Base-by-base conservation (phyloP, 1,284 basidiomycete species). In the Lentinula novae-zelandiae region DNA sequence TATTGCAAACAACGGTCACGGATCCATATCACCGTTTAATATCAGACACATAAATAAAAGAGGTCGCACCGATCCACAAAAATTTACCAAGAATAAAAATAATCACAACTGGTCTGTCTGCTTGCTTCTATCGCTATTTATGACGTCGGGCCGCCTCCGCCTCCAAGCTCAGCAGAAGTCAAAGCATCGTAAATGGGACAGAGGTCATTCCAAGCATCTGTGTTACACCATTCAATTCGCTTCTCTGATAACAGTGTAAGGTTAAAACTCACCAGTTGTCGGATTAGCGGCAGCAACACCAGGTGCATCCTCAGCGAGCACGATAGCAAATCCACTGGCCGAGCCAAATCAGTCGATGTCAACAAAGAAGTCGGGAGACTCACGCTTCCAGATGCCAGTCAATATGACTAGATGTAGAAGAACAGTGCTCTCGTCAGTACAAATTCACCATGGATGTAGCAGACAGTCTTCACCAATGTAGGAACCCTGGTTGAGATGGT, bases 381-480 rank as follows among this genome's bases (percentile, higher is more conserved):
- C 39, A 63, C 62, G 40, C 53, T 34, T 62, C 61, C n/a, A 55
- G 40, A 65, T 76, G 73, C 65, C 64, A 72, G 57, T 75, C 69
- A 34, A 75, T 74, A 48, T 75, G 73, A 13, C 74, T 74, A 48
- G 55, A 48, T 7, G 63, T 53, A 64, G 55, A 57, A 27, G 13
- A 38, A 34, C 7, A 38, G n/a, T 42, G n/a, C 6, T 6, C 12
- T 46, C 12, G 9, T 38, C n/a, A 49, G 39, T 53, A 15, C 20
- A 12, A 13, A 9, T n/a, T 22, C 36, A 7, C 49, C 15, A 39
- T 31, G 34, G 22, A 31, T 44, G 9, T 8, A 33, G 4, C n/a
- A 33, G 7, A 10, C 17, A 10, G 60, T n/a, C 63, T 52, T 22
- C 7, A 72, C 70, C 70, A 69, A 52, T 69, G 67, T 10, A 73